Evolutionary conservation across 2,329 filamentous ascomycete genomes (phyloP), one percentile per base, ranked within the genome.

Genomic region (Claviceps pusilla): DNA sequence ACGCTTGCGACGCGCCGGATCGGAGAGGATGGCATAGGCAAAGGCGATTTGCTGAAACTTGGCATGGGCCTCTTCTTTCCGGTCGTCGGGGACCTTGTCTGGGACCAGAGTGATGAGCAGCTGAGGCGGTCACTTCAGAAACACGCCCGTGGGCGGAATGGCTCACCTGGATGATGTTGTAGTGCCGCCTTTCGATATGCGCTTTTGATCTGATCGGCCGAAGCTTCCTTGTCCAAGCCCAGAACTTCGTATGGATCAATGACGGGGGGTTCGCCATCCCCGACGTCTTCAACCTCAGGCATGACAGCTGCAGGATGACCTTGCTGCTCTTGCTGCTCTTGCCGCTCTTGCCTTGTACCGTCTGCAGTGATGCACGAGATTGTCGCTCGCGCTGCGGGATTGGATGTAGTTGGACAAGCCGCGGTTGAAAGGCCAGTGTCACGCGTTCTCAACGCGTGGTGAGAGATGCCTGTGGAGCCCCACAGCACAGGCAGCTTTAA

Each of bases 131-230:
- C 48, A 33, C 4, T 28, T 12, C 5, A n/a, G 19, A 7, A 50
- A 31, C 29, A 4, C 41, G 6, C 3, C 9, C 12, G 16, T n/a
- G 11, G 3, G 24, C 28, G 35, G 19, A 11, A 29, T 41, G 31
- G 52, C 71, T 61, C 77, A 91, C 86, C 86, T 62, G 87, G 87
- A 63, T 98, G 93, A 62, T 90, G 80, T 68, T 83, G 89, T 56
- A 98, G 76, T 3, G 93, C 93, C 51, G 86, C 82, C 67, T 94
- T 95, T 65, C 89, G 86, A 73, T 98, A 98, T 19, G 91, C 89
- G 19, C 81, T 82, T 68, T 94, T 96, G 71, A 98, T 79, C 63
- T 95, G 80, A 58, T 89, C 82, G 45, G 82, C 72, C 0, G 86
- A 87, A 14, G 89, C 89, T 52, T 79, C 73, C 57, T 80, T 80